Evolutionary conservation across 176 grass and related monocot genomes (phyloP).

Genomic region (Panicum miliaceum): DNA sequence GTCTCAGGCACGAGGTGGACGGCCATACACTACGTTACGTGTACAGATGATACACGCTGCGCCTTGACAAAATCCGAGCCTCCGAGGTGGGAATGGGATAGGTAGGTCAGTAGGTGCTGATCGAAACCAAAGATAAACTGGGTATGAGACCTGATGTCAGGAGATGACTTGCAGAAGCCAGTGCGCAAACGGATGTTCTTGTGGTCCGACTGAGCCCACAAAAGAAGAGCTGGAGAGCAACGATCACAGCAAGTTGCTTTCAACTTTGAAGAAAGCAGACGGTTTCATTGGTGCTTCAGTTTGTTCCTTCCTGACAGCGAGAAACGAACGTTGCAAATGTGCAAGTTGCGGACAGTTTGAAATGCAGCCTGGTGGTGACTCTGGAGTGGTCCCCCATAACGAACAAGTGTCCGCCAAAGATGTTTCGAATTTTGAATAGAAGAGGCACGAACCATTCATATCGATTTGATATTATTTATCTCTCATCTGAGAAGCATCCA

Average conservation of each 20-base stretch:
- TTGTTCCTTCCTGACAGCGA: not conserved
- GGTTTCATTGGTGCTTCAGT: not conserved
- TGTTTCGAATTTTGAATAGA: slow-evolving; percentile 46
- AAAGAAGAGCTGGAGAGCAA: not conserved
- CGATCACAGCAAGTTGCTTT: slow-evolving; percentile 30
- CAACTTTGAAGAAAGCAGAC: slow-evolving; percentile 1
- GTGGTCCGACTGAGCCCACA: not conserved
- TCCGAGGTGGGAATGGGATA: no score
- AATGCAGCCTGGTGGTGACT: not conserved
- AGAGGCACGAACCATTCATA: not conserved
- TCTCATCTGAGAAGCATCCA: slow-evolving; percentile 26
- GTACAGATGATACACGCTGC: not conserved
- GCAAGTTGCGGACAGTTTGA: slow-evolving; percentile 26
- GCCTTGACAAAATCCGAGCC: not conserved
- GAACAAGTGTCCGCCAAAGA: slow-evolving; percentile 23
- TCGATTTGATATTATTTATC: not conserved
- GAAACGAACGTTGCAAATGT: slow-evolving; percentile 27
- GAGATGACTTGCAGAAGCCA: not conserved
- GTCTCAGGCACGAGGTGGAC: slow-evolving; percentile 29
- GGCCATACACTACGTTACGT: slow-evolving; percentile 17
- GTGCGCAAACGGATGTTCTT: not conserved
- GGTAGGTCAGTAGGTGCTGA: not conserved
- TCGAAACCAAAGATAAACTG: not conserved
- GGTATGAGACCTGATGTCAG: not conserved
- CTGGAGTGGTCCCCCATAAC: slow-evolving; percentile 32